A percentile compares a stretch with the other conserved stretches of the same genome.
phyloP scores from a whole-genome alignment of 2,329 filamentous ascomycete species.

The Fusarium sp. region DNA sequence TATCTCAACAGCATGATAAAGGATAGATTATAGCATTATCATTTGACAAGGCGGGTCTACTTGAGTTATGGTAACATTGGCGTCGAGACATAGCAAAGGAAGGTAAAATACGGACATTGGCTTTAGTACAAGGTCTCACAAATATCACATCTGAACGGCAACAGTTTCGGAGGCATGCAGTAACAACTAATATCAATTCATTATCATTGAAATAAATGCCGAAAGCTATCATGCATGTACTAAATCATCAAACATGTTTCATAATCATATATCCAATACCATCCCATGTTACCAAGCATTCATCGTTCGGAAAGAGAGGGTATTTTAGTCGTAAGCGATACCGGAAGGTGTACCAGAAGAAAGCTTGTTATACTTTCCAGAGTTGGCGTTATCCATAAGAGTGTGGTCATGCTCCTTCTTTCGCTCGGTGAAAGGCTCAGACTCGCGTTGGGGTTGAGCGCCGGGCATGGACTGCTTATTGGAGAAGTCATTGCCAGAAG shows the following conservation, averaged over 20 bases:
- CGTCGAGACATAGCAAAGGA: not conserved
- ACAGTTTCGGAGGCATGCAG: not conserved
- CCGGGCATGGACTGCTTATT: not conserved
- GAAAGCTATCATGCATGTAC: not conserved
- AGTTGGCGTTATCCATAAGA: conserved; percentile 21
- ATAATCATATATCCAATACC: not conserved
- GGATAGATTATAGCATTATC: not conserved
- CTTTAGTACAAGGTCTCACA: not conserved
- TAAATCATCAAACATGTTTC: not conserved
- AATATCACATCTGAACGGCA: accelerated
- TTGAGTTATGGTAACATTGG: not conserved
- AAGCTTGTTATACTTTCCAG: conserved; percentile 38
- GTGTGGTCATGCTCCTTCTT: not conserved
- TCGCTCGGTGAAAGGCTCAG: not conserved
- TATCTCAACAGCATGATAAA: not conserved
- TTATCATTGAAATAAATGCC: not conserved
- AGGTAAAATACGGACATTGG: not conserved
- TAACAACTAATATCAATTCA: not conserved
- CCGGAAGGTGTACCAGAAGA: conserved; percentile 37
- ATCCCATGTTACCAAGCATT: not conserved
- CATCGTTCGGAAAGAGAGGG: accelerated
- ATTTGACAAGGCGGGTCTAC: not conserved
- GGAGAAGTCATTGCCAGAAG: not conserved
- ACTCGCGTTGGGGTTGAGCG: not conserved
- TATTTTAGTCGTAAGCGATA: conserved; percentile 2